Conservation (phyloP, 345 rosid species). For the Murraya paniculata region DNA sequence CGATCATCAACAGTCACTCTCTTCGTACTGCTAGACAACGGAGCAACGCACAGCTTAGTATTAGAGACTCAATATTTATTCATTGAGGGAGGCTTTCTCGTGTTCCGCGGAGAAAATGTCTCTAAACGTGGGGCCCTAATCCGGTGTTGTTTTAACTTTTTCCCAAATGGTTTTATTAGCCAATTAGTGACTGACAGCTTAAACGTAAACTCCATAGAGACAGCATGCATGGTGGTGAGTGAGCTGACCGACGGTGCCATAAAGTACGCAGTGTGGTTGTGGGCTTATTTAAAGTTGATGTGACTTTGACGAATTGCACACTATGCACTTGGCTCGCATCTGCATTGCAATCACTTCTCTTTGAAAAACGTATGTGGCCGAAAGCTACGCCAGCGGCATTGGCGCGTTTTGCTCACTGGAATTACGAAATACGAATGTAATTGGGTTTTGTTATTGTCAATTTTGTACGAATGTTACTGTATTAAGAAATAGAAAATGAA, state of each 20-base stretch:
- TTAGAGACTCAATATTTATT: too few relatives aligned
- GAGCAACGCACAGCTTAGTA: too few relatives aligned
- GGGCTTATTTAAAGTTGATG: conserved; percentile 1
- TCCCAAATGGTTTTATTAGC: background rate
- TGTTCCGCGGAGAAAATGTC: background rate
- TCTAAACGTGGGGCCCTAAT: background rate
- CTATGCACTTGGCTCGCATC: too few relatives aligned
- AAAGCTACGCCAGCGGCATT: background rate
- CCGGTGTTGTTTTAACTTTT: background rate
- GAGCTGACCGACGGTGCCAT: background rate
- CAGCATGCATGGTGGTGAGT: background rate
- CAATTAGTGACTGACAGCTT: background rate
- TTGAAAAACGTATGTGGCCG: background rate
- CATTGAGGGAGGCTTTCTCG: background rate
- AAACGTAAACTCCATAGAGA: background rate
- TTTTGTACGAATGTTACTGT: background rate
- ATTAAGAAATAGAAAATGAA: background rate
- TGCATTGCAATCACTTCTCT: background rate
- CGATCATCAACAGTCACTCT: too few relatives aligned
- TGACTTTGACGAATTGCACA: background rate
- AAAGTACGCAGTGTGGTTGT: background rate
- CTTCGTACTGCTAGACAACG: too few relatives aligned
- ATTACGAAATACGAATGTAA: background rate
- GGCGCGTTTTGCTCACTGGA: background rate
- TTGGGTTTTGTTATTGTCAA: background rate